Conservation (phyloP, 805 yeast species). For the Candida silvicultrix region DNA sequence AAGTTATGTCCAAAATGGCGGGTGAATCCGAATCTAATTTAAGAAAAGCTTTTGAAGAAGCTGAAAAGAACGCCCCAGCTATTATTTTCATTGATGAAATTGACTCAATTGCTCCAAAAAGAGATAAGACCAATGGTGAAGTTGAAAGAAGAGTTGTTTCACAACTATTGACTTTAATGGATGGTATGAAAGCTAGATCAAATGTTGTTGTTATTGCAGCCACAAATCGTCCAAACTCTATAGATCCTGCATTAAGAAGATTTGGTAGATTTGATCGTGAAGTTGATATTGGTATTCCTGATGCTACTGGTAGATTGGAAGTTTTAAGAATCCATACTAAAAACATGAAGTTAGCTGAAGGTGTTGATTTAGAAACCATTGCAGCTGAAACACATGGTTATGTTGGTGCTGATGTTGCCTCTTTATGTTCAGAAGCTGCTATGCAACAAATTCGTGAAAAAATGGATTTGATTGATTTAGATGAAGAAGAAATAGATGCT, state of each 20-base stretch:
- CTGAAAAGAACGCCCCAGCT: constrained; percentile 97
- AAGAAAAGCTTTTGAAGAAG: constrained; percentile 98
- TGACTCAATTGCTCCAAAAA: constrained; percentile 98
- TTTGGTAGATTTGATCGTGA: constrained; percentile 91
- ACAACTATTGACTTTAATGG: constrained; percentile 95
- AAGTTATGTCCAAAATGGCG: constrained; percentile 99
- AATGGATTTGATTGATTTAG: constrained; percentile 95
- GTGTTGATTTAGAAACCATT: constrained; percentile 91
- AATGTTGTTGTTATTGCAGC: constrained; percentile 98
- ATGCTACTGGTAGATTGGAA: constrained; percentile 97
- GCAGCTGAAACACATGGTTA: constrained; percentile 99
- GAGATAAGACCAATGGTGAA: constrained; percentile 99
- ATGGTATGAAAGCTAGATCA: constrained; percentile 99
- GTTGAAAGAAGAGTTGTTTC: constrained; percentile 99
- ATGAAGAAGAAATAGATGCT: constrained; percentile 95
- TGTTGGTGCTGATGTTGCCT: constrained; percentile 98
- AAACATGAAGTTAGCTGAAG: constrained; percentile 94
- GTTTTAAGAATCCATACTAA: constrained; percentile 96
- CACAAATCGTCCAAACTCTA: constrained; percentile 70
- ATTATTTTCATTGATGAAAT: constrained; percentile 98
- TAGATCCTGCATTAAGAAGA: constrained; percentile 77
- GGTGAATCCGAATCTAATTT: constrained; percentile 97
- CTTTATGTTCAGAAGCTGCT: constrained; percentile 99
- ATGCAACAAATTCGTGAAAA: constrained; percentile 99
- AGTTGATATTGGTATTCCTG: constrained; percentile 91